Conservation (phyloP, 306 rosid species). For the Crotalaria pallida region DNA sequence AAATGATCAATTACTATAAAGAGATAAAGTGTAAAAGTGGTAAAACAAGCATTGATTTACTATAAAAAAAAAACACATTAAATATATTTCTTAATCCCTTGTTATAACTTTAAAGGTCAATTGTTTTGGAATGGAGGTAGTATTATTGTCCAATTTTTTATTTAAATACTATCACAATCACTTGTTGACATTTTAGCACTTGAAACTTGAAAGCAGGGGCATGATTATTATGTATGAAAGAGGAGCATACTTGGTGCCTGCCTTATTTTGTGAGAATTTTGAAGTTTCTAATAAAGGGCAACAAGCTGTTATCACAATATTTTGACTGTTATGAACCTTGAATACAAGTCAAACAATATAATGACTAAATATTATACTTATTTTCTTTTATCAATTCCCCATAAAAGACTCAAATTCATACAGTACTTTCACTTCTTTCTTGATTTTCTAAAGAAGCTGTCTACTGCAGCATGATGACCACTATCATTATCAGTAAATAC, state of each 20-base stretch:
- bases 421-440: constrained; percentile 57
- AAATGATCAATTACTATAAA: too few relatives aligned
- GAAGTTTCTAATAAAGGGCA: not conserved
- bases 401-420: not conserved
- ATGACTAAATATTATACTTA: not conserved
- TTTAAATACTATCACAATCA: not conserved
- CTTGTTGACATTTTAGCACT: not conserved
- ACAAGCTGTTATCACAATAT: constrained; percentile 24
- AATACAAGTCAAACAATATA: constrained; percentile 22
- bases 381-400: not conserved
- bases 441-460: constrained; percentile 51
- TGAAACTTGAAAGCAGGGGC: not conserved
- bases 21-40: too few relatives aligned
- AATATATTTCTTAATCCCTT: too few relatives aligned
- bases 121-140: too few relatives aligned
- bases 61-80: too few relatives aligned
- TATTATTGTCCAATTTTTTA: too few relatives aligned
- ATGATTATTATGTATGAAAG: not conserved
- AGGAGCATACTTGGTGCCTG: not conserved
- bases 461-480: constrained; percentile 23
- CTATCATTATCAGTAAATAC: constrained; percentile 34
- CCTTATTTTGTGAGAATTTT: not conserved
- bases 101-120: too few relatives aligned
- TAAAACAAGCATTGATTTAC: too few relatives aligned
- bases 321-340: constrained; percentile 8